Conservation (phyloP, 2,329 filamentous ascomycete species). For the Venturia asperata region DNA sequence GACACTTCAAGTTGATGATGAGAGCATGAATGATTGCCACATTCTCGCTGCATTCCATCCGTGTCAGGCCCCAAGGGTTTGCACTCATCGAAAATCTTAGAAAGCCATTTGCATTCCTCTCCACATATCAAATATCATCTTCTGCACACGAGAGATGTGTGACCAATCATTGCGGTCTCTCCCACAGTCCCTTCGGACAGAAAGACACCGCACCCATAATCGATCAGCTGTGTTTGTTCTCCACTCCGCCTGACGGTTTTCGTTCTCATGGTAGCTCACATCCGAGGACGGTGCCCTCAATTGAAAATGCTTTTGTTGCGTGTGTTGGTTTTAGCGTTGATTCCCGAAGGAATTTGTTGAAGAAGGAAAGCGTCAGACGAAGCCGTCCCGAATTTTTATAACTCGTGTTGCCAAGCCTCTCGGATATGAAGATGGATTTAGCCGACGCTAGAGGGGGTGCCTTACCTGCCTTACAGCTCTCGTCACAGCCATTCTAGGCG, state of each 20-base stretch:
- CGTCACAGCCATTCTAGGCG: no score
- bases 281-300: conserved; percentile 38
- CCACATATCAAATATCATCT: background rate
- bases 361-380: conserved; percentile 31
- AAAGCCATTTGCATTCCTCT: background rate
- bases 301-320: conserved; percentile 54
- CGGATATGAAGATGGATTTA: background rate
- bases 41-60: no score
- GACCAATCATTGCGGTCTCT: conserved; percentile 54
- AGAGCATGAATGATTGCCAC: no score
- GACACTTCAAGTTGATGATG: no score
- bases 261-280: conserved; percentile 47
- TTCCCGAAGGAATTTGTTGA: conserved; percentile 33
- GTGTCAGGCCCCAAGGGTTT: no score
- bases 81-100: no score
- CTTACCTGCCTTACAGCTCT: background rate
- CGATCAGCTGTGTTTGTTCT: conserved; percentile 43
- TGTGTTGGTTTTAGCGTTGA: conserved; percentile 49
- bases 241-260: conserved; percentile 53
- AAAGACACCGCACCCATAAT: conserved; percentile 39
- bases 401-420: background rate
- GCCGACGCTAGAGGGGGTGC: background rate
- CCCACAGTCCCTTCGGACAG: conserved; percentile 37
- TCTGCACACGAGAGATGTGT: conserved; percentile 35
- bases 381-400: no score